Evolutionary conservation across 345 rosid species (phyloP), one percentile per base, ranked within the genome.

Genomic region (Nephelium lappaceum): DNA sequence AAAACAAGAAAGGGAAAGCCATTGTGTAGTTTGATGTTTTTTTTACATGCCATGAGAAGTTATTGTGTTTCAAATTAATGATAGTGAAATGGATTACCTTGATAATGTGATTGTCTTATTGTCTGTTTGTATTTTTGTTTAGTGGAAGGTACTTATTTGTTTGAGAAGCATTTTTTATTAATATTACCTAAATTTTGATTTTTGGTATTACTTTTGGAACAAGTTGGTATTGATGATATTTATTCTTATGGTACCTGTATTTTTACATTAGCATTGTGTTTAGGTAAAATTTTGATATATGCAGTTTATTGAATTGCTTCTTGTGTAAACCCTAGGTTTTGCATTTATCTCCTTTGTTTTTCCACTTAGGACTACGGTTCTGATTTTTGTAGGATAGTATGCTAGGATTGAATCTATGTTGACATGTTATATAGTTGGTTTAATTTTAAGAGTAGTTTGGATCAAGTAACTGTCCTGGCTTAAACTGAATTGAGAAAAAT

Each of bases 371-470:
- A 65, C 10, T 21, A 57, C 23, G 15, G 36, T 41, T 63, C 27
- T 41, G 25, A 43, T 11, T 14, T 53, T 41, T 41, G 42, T 74
- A 45, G 67, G 70, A 45, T 24, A 58, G 51, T 60, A 10, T 11
- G 6, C 62, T 75, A 27, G 12, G 41, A 63, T 72, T 47, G 65
- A 67, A 67, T 61, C 23, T 73, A 38, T 62, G 19, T 43, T 63
- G 23, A n/a, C 24, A 49, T 31, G 61, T 53, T 38, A 36, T 11
- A 9, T 65, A 74, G 57, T 63, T 64, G 71, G 62, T 36, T 62
- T 65, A n/a, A 76, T 65, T 27, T 47, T 65, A 31, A 11, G 12
- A 63, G 45, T 64, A 74, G 12, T 10, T 36, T 73, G 58, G 58
- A 47, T 25, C 25, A 27, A 47, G n/a, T 47, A 65, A 11, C 9